Percentiles rank a stretch among this genome's conserved stretches.
phyloP scores from a whole-genome alignment of 441 rosid genomes.

The Biscutella laevigata region DNA sequence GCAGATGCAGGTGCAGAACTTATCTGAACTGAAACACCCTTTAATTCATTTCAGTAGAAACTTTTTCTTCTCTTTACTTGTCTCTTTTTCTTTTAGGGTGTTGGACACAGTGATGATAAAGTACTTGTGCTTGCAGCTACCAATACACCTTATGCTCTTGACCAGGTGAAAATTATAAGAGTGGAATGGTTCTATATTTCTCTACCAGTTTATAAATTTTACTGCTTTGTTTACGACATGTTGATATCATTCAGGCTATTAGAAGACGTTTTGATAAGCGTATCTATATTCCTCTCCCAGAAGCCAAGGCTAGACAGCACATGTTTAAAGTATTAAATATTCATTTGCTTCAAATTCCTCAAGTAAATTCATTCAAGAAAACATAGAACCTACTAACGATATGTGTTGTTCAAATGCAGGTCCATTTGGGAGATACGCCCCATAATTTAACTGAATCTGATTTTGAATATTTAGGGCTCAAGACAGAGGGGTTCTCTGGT shows the following conservation, averaged over 20 bases:
- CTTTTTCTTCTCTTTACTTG: background rate
- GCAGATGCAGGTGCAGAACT: slow-evolving; percentile 88
- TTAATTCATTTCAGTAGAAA: background rate
- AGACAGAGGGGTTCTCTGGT: slow-evolving; percentile 91
- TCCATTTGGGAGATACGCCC: slow-evolving; percentile 97
- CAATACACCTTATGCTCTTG: slow-evolving; percentile 93
- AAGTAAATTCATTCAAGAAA: background rate
- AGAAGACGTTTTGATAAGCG: slow-evolving; percentile 98
- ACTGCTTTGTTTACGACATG: slow-evolving; percentile 22
- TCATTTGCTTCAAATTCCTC: slow-evolving; percentile 1
- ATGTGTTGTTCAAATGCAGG: slow-evolving; percentile 35
- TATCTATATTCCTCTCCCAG: slow-evolving; percentile 96
- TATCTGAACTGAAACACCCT: background rate
- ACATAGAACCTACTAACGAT: background rate
- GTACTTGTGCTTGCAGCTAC: slow-evolving; percentile 99
- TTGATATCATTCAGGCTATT: slow-evolving; percentile 76
- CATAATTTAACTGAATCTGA: slow-evolving; percentile 87
- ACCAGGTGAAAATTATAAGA: slow-evolving; percentile 49
- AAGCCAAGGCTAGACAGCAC: slow-evolving; percentile 86
- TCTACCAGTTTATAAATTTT: slow-evolving; percentile 10
- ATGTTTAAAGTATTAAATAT: slow-evolving; percentile 73
- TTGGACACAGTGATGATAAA: slow-evolving; percentile 85
- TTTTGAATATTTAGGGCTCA: slow-evolving; percentile 77
- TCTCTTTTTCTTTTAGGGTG: slow-evolving; percentile 54
- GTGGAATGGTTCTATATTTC: slow-evolving; percentile 12